Percentiles rank a stretch among this genome's conserved stretches.
phyloP scores from a whole-genome alignment of 306 rosid genomes.

The Trifolium fragiferum region DNA sequence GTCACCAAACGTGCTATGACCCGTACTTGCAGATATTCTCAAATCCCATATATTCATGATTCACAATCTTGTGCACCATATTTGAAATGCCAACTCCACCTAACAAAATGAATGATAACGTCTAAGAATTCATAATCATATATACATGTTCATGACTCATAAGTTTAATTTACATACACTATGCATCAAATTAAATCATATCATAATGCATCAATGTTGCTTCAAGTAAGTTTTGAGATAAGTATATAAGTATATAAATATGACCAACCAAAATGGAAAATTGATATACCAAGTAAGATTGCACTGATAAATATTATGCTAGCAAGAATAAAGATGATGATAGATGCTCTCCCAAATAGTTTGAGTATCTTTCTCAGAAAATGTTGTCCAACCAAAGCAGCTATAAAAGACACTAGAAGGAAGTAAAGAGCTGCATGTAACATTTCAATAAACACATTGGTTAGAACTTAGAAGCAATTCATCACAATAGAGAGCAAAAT shows the following conservation, averaged over 20 bases:
- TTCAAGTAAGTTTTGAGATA: not conserved
- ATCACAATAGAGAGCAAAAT: not conserved
- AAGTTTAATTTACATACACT: too few species aligned
- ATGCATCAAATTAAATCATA: not conserved
- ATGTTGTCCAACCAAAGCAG: conserved; percentile 81
- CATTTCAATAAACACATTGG: conserved; percentile 27
- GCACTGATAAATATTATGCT: conserved; percentile 75
- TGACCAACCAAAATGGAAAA: not conserved
- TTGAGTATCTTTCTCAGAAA: conserved; percentile 65
- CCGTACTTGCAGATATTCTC: conserved; percentile 78
- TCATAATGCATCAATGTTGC: not conserved
- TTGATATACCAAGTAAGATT: conserved; percentile 61
- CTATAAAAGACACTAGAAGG: conserved; percentile 63
- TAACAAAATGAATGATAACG: conserved; percentile 32
- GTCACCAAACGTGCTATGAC: conserved; percentile 29
- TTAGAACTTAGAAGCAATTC: conserved; percentile 14
- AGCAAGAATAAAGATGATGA: conserved; percentile 87
- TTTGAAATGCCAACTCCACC: conserved; percentile 89
- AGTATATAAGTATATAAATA: not conserved
- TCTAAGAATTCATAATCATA: not conserved
- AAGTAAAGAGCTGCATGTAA: conserved; percentile 69
- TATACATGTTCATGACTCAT: not conserved
- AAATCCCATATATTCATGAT: conserved; percentile 82
- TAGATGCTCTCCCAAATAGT: conserved; percentile 78
- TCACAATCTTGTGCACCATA: conserved; percentile 58